Base-by-base conservation (phyloP, 2,329 filamentous ascomycete species). In the Pseudocercospora eumusae region DNA sequence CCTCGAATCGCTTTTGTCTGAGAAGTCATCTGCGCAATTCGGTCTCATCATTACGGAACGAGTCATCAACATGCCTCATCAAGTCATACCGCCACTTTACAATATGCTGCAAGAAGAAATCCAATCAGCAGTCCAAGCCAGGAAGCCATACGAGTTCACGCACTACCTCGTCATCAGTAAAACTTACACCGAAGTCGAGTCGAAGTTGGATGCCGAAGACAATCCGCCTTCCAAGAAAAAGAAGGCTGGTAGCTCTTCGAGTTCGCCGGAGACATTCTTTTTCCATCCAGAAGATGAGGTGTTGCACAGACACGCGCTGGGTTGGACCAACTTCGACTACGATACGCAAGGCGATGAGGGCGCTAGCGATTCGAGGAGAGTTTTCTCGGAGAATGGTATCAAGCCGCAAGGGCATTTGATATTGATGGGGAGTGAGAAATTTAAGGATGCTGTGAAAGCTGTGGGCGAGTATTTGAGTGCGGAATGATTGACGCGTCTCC, bases 271-370 rank as follows among this genome's bases (percentile, higher is more conserved):
- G 70, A 81, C 85, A 33, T 96, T 92, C 78, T 96, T 93, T 78
- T 99, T 98, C 81, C 95, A 99, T 75, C 89, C 92, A 0, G 95
- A 99, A 78, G 95, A 99, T 73, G 95, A 98, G 80, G 85, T 93
- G 56, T 79, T 97, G 70, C 87, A 95, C 67, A 87, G 86, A 73
- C 84, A 93, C 77, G 90, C 92, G 2, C 64, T 86, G 42, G 91
- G 86, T 13, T 81, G 84, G 66, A 89, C 87, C 25, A 86, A 83
- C 56, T 96, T 88, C 73, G 84, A 89, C 18, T 96, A 92, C 76
- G 89, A 88, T 52, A 93, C 90, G 75, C 86, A 91, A 64, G 81
- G 82, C 62, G 89, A 90, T 52, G 91, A 96, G 69, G 86, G 88
- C 4, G 86, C 88, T 65, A 90, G 92, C 58, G 95, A 99, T 79